Evolutionary conservation across 495 filamentous ascomycete genomes (phyloP).

Genomic region (Venustampulla echinocandica): DNA sequence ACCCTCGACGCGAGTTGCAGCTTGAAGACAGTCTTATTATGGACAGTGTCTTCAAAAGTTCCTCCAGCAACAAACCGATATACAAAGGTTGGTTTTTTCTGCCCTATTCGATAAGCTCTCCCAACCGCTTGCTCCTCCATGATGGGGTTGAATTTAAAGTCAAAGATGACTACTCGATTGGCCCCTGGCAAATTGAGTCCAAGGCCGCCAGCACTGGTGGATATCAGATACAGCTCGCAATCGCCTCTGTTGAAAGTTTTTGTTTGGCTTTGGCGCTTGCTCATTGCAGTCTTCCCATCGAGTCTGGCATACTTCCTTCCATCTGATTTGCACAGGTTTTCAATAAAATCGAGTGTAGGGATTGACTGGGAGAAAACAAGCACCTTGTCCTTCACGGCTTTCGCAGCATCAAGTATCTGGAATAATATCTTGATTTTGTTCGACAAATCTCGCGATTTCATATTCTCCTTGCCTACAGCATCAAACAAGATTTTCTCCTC

Average conservation of each 20-base stretch:
- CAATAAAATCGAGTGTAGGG: slow-evolving; percentile 59
- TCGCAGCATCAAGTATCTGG: slow-evolving; percentile 55
- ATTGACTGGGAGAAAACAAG: slow-evolving; percentile 75
- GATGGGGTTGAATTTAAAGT: slow-evolving; percentile 71
- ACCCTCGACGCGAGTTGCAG: slow-evolving; percentile 67
- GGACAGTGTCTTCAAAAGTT: slow-evolving; percentile 65
- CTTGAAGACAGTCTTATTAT: slow-evolving; percentile 71
- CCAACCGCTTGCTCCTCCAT: slow-evolving; percentile 86
- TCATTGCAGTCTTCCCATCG: slow-evolving; percentile 51
- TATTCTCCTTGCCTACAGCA: too few species aligned
- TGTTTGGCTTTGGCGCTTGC: slow-evolving; percentile 46
- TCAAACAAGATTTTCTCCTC: background rate
- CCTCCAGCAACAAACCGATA: slow-evolving; percentile 78
- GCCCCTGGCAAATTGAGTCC: slow-evolving; percentile 79
- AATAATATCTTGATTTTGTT: slow-evolving; percentile 58
- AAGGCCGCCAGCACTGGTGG: slow-evolving; percentile 70
- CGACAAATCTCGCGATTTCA: slow-evolving; percentile 37
- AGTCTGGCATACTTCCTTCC: slow-evolving; percentile 44
- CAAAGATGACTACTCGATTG: slow-evolving; percentile 82
- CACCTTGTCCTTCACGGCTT: slow-evolving; percentile 56
- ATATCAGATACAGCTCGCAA: slow-evolving; percentile 62
- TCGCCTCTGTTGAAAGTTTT: slow-evolving; percentile 56
- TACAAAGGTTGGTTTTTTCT: slow-evolving; percentile 73
- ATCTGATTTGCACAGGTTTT: slow-evolving; percentile 38
- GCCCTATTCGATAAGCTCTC: slow-evolving; percentile 79